These are phyloP conservation scores for Potentilla sterilis DNA, from an alignment of 306 rosid genomes.

Conservation along the genomic window DNA sequence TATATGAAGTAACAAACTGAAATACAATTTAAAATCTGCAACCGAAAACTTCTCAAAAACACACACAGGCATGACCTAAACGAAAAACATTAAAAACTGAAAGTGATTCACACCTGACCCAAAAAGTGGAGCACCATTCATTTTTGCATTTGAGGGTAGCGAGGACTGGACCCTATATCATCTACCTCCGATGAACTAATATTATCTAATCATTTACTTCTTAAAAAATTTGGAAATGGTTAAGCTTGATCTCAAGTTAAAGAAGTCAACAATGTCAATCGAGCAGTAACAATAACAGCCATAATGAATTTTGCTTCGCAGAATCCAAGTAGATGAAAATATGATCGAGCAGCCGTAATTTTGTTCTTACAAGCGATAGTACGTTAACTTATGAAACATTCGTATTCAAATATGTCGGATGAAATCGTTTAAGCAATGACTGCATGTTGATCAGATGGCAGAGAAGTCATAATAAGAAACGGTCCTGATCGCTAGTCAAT, in stretches of 20 bases:
- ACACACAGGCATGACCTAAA: not conserved
- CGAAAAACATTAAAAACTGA: too few species aligned
- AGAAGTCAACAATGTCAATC: not conserved
- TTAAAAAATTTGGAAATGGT: not conserved
- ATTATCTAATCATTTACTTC: too few species aligned
- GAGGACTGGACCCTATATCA: too few species aligned
- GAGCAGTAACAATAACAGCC: not conserved
- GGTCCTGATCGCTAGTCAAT: not conserved
- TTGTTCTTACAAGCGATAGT: too few species aligned
- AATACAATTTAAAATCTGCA: not conserved
- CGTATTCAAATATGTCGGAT: too few species aligned
- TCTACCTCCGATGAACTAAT: too few species aligned
- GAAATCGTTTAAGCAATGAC: not conserved
- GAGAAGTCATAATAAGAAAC: not conserved
- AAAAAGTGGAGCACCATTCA: not conserved
- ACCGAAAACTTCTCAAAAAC: not conserved
- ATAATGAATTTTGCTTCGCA: not conserved
- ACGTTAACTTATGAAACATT: not conserved
- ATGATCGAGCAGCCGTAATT: too few species aligned
- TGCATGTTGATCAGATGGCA: not conserved
- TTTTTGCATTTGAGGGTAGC: too few species aligned
- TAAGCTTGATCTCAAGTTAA: not conserved
- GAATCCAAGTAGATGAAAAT: too few species aligned
- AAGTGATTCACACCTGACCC: not conserved
- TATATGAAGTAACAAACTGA: too few species aligned